A percentile compares a stretch with the other conserved stretches of the same genome.
phyloP scores from a whole-genome alignment of 2,329 filamentous ascomycete genomes.

The Venturia asperata region DNA sequence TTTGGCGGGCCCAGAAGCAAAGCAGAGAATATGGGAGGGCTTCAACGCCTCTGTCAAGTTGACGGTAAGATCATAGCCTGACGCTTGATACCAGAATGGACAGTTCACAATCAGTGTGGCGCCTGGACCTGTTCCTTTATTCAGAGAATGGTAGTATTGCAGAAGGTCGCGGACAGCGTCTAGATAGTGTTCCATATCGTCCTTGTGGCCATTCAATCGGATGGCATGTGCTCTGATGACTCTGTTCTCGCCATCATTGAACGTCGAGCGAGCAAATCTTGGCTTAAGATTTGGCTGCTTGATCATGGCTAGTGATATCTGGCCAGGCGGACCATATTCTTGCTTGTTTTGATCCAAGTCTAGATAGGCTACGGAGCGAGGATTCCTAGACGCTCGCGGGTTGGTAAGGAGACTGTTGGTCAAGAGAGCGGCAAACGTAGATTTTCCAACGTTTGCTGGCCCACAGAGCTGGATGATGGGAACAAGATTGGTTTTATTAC shows the following conservation, averaged over 20 bases:
- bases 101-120: conserved; percentile 4
- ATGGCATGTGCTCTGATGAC: conserved; percentile 12
- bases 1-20: conserved; percentile 10
- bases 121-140: background rate
- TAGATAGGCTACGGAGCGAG: background rate
- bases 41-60: conserved; percentile 9
- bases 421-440: conserved; percentile 6
- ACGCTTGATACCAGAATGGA: conserved; percentile 15
- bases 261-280: background rate
- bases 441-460: conserved; percentile 11
- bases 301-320: conserved; percentile 12
- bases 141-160: background rate
- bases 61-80: conserved; percentile 9
- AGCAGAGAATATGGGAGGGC: conserved; percentile 10
- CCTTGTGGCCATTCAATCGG: conserved; percentile 11
- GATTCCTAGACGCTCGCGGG: background rate
- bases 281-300: conserved; percentile 7
- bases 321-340: conserved; percentile 11
- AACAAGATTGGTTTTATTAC: background rate
- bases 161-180: conserved; percentile 9
- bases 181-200: conserved; percentile 7
- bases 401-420: conserved; percentile 2
- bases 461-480: conserved; percentile 14
- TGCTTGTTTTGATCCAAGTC: conserved; percentile 15
- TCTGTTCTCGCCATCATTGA: background rate